phyloP scores from a whole-genome alignment of 805 yeast genomes.

The Isabelozyma heimii region DNA sequence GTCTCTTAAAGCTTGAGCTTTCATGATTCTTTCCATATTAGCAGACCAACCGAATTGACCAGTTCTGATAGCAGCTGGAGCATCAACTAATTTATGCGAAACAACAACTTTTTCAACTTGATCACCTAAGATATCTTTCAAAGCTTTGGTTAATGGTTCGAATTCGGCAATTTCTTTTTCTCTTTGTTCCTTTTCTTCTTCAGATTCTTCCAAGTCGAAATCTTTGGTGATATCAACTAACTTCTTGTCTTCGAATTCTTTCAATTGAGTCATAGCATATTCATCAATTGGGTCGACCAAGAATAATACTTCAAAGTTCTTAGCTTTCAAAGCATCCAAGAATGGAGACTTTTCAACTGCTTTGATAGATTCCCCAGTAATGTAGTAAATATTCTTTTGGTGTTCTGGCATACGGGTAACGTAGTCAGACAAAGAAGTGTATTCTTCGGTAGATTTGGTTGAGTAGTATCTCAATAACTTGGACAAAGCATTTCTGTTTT shows the following conservation, averaged over 20 bases:
- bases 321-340: constrained; percentile 97
- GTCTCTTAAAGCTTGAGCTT: constrained; percentile 99
- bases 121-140: constrained; percentile 97
- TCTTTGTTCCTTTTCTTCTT: constrained; percentile 93
- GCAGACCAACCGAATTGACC: constrained; percentile 99
- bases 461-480: constrained; percentile 96
- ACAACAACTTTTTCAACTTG: constrained; percentile 99
- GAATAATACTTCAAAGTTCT: constrained; percentile 97
- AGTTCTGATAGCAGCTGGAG: constrained; percentile 99
- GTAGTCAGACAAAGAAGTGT: constrained; percentile 93
- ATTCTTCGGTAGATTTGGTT: constrained; percentile 91
- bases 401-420: constrained; percentile 99
- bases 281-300: constrained; percentile 99
- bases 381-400: constrained; percentile 99
- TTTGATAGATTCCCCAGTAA: constrained; percentile 98
- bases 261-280: constrained; percentile 98
- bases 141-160: constrained; percentile 91
- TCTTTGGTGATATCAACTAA: constrained; percentile 99
- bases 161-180: constrained; percentile 90
- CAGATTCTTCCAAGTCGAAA: constrained; percentile 97
- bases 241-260: constrained; percentile 99
- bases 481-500: constrained; percentile 94
- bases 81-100: constrained; percentile 93
- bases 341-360: constrained; percentile 99
- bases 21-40: constrained; percentile 99